Evolutionary conservation across 2,329 filamentous ascomycete genomes (phyloP).

Genomic region (Pseudohalonectria lignicola): DNA sequence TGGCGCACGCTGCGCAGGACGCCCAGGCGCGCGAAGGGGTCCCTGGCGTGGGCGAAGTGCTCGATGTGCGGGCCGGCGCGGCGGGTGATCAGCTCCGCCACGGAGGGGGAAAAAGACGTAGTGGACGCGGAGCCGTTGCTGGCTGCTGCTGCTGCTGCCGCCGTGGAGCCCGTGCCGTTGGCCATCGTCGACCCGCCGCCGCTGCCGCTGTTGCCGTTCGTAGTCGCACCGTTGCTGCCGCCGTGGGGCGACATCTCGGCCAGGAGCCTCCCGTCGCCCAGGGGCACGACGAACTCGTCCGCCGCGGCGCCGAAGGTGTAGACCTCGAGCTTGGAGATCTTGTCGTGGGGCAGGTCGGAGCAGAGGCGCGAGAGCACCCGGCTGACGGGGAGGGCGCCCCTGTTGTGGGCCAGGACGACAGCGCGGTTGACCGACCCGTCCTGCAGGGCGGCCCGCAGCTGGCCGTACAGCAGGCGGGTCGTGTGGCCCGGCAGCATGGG

Average conservation of each 20-base stretch:
- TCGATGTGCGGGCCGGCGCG: constrained; percentile 19
- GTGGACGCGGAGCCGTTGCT: constrained; percentile 8
- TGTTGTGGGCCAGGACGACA: constrained; percentile 27
- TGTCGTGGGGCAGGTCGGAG: constrained; percentile 23
- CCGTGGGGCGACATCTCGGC: no score
- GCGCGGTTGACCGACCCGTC: constrained; percentile 20
- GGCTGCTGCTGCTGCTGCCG: not conserved
- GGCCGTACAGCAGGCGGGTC: constrained; percentile 19
- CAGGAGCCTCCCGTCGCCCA: constrained; percentile 11
- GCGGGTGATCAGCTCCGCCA: constrained; percentile 3
- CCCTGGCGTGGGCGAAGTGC: constrained; percentile 22
- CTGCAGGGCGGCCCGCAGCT: constrained; percentile 23
- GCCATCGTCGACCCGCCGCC: not conserved
- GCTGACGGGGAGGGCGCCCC: constrained; percentile 22
- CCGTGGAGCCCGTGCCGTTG: not conserved
- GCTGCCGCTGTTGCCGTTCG: not conserved
- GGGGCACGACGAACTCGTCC: constrained; percentile 23
- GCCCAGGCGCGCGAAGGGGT: constrained; percentile 26
- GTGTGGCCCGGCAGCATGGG: constrained; percentile 35
- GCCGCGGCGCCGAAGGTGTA: constrained; percentile 31
- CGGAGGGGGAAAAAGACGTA: constrained; percentile 6
- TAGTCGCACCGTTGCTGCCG: no score
- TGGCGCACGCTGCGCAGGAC: constrained; percentile 22
- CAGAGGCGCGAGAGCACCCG: constrained; percentile 24
- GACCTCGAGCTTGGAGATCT: constrained; percentile 26